Base-by-base conservation (phyloP, 208 protist species). In the Leishmania amazonensis region DNA sequence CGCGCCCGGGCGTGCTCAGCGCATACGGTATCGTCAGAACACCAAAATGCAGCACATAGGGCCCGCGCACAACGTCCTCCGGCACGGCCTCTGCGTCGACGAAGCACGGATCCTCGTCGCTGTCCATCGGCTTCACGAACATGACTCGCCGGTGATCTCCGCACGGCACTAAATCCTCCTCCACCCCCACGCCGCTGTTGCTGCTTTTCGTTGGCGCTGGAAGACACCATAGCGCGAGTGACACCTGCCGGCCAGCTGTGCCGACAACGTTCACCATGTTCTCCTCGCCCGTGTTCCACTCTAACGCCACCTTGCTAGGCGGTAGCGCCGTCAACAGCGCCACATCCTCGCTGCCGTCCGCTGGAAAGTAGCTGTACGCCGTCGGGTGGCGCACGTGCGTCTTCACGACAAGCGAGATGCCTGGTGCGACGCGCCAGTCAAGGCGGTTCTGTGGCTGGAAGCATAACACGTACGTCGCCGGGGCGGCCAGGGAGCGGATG, bases 121-220 rank as follows among this genome's bases (percentile, higher is more conserved):
- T 85, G 67, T 94, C 90, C 62, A 94, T 67, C 60, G 92, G 92
- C 77, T 89, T 87, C 73, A 91, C 89, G 79, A 96, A 93, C 87
- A 94, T 89, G 3, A 96, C 84, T 21, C 92, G 90, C 2, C 85
- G 87, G 75, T 89, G 77, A 53, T 88, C 85, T 15, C 87, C 88
- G 81, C 92, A 96, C 8, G 90, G 86, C 40, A 91, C 89, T 19
- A 86, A 45, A 49, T 85, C 80, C 42, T 76, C 75, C 19, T 68
- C 76, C 54, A 21, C 75, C 8, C 53, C 75, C 13, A 57, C 76
- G 38, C 64, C 31, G 15, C 13, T 64, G 75, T 54, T 81, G 79
- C 28, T 82, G 42, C 45, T 68, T 21, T 38, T 82, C 57, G 42
- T 68, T 54, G 77, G 73, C 42, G 45, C 62, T 21, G 74, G 68